Evolutionary conservation across 768 basidiomycete species (phyloP).

Genomic region (Russula sp.): DNA sequence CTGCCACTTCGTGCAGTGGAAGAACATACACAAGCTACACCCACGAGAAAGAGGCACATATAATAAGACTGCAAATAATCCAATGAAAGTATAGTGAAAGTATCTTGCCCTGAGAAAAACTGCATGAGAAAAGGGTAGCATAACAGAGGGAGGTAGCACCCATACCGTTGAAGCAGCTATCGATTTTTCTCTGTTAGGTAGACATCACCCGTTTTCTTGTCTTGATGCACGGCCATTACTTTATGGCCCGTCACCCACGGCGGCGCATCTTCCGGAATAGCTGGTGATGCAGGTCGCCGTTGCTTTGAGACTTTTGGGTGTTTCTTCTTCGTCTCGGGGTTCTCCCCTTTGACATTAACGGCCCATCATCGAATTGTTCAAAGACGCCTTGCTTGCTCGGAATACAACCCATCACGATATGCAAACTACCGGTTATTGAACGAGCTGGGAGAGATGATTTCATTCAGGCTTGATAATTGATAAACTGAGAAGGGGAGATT

Average conservation of each 20-base stretch:
- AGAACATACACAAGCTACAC: background rate
- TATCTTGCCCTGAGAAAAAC: background rate
- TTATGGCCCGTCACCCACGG: slow-evolving; percentile 27
- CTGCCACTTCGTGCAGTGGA: background rate
- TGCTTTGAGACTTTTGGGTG: slow-evolving; percentile 9
- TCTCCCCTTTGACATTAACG: background rate
- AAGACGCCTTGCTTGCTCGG: slow-evolving; percentile 40
- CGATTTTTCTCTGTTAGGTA: slow-evolving; percentile 23
- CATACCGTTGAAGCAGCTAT: slow-evolving; percentile 3
- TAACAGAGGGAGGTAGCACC: background rate
- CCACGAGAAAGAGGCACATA: background rate
- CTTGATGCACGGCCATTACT: slow-evolving; percentile 18
- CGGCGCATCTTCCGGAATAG: slow-evolving; percentile 18
- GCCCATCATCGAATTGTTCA: slow-evolving; percentile 11
- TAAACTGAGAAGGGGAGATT: background rate
- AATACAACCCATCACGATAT: slow-evolving; percentile 42
- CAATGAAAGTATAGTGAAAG: background rate
- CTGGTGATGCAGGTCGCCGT: slow-evolving; percentile 14
- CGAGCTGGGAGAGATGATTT: background rate
- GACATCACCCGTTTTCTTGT: slow-evolving; percentile 5
- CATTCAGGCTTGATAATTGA: background rate
- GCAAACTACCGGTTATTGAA: too few species aligned
- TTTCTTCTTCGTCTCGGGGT: slow-evolving; percentile 12
- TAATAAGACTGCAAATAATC: background rate
- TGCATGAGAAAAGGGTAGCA: background rate